Conservation (phyloP, 2,329 filamentous ascomycete species). For the Aspergillus ustus region DNA sequence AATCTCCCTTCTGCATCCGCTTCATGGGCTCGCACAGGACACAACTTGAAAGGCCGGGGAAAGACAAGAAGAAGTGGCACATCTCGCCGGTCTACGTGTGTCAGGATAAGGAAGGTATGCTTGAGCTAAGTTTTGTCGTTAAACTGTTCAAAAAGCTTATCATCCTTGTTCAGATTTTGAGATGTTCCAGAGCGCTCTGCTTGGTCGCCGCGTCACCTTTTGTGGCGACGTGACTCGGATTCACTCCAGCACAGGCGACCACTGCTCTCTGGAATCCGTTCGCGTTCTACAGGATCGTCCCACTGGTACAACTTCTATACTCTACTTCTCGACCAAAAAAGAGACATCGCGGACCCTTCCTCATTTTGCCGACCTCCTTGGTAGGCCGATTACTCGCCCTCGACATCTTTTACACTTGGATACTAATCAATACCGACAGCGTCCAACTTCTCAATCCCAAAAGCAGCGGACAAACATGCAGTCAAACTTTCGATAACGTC, state of each 20-base stretch:
- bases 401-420: background rate
- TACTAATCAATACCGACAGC: background rate
- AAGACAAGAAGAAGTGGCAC: background rate
- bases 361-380: slow-evolving; percentile 4
- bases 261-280: slow-evolving; percentile 16
- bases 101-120: slow-evolving; percentile 11
- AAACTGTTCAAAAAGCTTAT: background rate
- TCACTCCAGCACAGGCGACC: slow-evolving; percentile 6
- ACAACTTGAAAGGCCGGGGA: slow-evolving; percentile 2
- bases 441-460: slow-evolving; percentile 3
- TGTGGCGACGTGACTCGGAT: slow-evolving; percentile 12
- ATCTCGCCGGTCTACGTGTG: slow-evolving; percentile 10
- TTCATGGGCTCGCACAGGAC: slow-evolving; percentile 15
- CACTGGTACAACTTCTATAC: background rate
- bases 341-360: background rate
- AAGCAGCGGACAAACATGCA: background rate
- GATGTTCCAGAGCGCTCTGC: slow-evolving; percentile 11
- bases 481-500: background rate
- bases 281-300: slow-evolving; percentile 11
- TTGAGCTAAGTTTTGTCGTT: background rate
- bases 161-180: slow-evolving; percentile 6
- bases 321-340: slow-evolving; percentile 9
- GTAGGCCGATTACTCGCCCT: background rate
- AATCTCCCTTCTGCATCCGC: background rate
- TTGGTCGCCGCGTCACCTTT: slow-evolving; percentile 5